Evolutionary conservation across 257 asterid genomes (phyloP).

Genomic region (Rhazya stricta): DNA sequence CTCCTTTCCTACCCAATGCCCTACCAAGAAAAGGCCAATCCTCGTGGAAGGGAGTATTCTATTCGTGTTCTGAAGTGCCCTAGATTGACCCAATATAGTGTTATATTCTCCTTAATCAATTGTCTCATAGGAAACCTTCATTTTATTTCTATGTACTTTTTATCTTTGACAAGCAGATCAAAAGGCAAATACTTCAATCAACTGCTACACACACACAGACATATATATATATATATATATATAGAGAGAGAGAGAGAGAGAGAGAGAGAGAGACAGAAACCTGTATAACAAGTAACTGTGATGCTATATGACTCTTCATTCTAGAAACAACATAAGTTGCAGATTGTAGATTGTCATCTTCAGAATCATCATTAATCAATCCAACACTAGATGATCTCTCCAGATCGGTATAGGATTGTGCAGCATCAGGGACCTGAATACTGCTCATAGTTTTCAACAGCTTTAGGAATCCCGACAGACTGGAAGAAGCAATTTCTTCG

Average conservation of each 20-base stretch:
- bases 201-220: not conserved
- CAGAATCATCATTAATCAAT: conserved; percentile 34
- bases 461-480: conserved; percentile 54
- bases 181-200: not conserved
- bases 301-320: conserved; percentile 70
- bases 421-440: conserved; percentile 52
- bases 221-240: no score
- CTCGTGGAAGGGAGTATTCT: not conserved
- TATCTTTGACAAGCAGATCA: not conserved
- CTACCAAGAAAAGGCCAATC: not conserved
- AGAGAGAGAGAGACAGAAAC: conserved; percentile 25
- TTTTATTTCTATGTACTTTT: no score
- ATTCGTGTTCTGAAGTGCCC: not conserved
- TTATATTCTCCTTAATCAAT: not conserved
- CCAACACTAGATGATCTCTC: conserved; percentile 46
- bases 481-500: conserved; percentile 58
- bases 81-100: not conserved
- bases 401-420: conserved; percentile 37
- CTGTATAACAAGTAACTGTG: conserved; percentile 71
- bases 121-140: not conserved
- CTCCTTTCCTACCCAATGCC: not conserved
- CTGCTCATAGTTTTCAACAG: conserved; percentile 65
- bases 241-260: not conserved
- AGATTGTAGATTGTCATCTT: conserved; percentile 65
- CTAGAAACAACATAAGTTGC: conserved; percentile 69